A percentile compares a stretch with the other conserved stretches of the same genome.
phyloP scores from a whole-genome alignment of 2,329 filamentous ascomycete species.

The Beauveria medogensis region DNA sequence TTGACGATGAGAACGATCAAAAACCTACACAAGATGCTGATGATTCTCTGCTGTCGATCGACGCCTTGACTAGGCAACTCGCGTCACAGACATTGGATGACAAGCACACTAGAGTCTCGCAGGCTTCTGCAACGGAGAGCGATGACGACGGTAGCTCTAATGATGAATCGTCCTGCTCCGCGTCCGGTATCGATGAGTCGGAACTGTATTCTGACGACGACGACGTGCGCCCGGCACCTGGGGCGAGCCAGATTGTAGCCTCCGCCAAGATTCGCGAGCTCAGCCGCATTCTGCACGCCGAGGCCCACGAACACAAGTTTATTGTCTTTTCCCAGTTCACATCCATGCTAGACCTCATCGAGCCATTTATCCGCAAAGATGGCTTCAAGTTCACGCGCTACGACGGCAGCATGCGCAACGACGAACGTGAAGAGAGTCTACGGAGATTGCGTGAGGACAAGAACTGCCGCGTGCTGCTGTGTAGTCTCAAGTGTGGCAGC shows the following conservation, averaged over 20 bases:
- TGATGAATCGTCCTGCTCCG: slow-evolving; percentile 10
- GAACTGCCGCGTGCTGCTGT: slow-evolving; percentile 74
- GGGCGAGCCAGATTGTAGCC: slow-evolving; percentile 44
- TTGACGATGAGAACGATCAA: slow-evolving; percentile 38
- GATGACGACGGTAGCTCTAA: not conserved
- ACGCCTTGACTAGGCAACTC: slow-evolving; percentile 30
- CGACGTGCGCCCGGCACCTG: slow-evolving; percentile 23
- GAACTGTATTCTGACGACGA: slow-evolving; percentile 35
- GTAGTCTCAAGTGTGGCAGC: slow-evolving; percentile 88
- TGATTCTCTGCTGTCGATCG: slow-evolving; percentile 27
- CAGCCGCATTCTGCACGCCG: slow-evolving; percentile 69
- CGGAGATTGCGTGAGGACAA: slow-evolving; percentile 66
- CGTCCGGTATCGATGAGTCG: slow-evolving; percentile 31
- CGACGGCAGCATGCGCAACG: slow-evolving; percentile 91
- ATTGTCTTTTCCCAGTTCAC: slow-evolving; percentile 99
- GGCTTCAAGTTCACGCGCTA: slow-evolving; percentile 80
- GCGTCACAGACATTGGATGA: slow-evolving; percentile 29
- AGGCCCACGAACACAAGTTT: slow-evolving; percentile 80
- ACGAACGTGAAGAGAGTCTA: slow-evolving; percentile 80
- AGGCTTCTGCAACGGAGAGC: slow-evolving; percentile 8
- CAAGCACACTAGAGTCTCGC: slow-evolving; percentile 11
- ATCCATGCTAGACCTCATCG: slow-evolving; percentile 92
- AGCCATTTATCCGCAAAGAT: slow-evolving; percentile 74
- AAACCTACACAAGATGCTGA: slow-evolving; percentile 22
- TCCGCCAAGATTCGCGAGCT: slow-evolving; percentile 92